Conservation (phyloP, 129 eudicot species). For the Chrysanthemum lavandulifolium region DNA sequence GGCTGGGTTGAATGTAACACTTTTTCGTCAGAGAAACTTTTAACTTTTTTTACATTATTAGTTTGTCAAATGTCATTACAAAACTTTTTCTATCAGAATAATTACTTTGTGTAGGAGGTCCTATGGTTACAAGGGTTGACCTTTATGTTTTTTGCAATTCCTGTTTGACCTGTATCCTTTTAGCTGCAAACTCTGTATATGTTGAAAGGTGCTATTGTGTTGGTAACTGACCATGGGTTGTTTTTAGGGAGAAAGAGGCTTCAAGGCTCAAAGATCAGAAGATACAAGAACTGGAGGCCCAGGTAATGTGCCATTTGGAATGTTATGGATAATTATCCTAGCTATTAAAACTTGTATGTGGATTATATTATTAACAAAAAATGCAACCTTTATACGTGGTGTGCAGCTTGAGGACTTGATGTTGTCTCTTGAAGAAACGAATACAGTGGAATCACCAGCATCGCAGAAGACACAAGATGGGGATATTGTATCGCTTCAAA, state of each 20-base stretch:
- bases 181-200: neutral
- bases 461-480: neutral
- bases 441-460: conserved; percentile 13
- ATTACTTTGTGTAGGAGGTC: too few species aligned
- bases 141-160: too few species aligned
- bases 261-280: conserved; percentile 54
- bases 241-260: conserved; percentile 65
- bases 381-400: neutral
- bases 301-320: conserved; percentile 40
- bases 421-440: conserved; percentile 35
- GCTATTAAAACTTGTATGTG: conserved; percentile 1
- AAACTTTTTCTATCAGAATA: neutral
- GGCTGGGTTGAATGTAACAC: neutral
- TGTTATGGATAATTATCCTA: neutral
- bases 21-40: neutral
- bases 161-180: too few species aligned
- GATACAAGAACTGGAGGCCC: conserved; percentile 79
- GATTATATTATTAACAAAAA: neutral
- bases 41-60: neutral
- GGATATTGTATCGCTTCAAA: neutral
- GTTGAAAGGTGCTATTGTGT: neutral
- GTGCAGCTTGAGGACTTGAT: conserved; percentile 33
- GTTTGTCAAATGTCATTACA: neutral
- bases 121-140: too few species aligned
- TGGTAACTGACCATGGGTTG: conserved; percentile 6